Conservation (phyloP, 2,329 filamentous ascomycete genomes). For the Colletotrichum musicola region DNA sequence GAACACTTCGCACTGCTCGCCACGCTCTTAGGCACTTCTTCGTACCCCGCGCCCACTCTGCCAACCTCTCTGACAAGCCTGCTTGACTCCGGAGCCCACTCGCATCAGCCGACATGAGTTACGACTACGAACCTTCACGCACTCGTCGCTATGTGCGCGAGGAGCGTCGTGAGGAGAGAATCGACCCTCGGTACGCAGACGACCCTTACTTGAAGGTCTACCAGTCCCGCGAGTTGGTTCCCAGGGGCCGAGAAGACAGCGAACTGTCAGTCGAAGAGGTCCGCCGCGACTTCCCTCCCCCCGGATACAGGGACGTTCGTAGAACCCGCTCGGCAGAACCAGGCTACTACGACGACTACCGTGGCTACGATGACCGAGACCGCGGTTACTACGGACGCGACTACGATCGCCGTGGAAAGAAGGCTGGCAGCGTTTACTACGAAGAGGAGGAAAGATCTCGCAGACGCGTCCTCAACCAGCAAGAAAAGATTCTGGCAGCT, state of each 20-base stretch:
- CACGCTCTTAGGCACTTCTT: not conserved
- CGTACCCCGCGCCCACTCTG: constrained; percentile 22
- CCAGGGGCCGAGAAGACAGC: constrained; percentile 77
- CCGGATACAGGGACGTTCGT: constrained; percentile 67
- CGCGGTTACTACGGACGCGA: constrained; percentile 61
- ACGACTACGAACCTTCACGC: constrained; percentile 66
- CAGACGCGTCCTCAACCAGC: constrained; percentile 67
- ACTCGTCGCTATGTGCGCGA: constrained; percentile 66
- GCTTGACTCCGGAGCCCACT: not conserved
- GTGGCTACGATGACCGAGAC: constrained; percentile 60
- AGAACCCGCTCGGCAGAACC: constrained; percentile 75
- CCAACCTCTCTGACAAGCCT: constrained; percentile 5
- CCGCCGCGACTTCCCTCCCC: constrained; percentile 85
- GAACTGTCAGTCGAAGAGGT: constrained; percentile 84
- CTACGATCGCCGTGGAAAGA: constrained; percentile 62
- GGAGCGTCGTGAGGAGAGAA: constrained; percentile 62
- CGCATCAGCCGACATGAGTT: constrained; percentile 49
- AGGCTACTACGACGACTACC: constrained; percentile 66
- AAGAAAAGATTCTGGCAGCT: constrained; percentile 76
- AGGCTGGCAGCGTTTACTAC: constrained; percentile 62
- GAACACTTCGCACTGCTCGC: not conserved
- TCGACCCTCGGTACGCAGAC: constrained; percentile 66
- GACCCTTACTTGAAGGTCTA: constrained; percentile 62
- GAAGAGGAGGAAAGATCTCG: constrained; percentile 68
- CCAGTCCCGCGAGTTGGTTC: constrained; percentile 66